These are phyloP conservation scores for Dalbergia cultrata DNA, from an alignment of 306 rosid genomes.

Conservation along the genomic window DNA sequence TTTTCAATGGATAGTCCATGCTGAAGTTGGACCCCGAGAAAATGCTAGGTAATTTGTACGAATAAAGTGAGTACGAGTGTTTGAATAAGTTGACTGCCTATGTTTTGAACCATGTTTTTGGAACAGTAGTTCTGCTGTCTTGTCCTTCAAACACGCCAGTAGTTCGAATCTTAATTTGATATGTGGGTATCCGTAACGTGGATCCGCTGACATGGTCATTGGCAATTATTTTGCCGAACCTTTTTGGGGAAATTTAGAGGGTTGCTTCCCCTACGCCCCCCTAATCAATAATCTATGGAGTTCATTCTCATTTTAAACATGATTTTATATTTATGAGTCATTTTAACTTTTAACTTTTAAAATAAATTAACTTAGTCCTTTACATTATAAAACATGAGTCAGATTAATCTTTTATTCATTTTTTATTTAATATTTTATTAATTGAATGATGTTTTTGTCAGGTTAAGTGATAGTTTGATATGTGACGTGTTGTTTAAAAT, in stretches of 20 bases:
- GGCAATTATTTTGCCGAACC: slow-evolving; percentile 12
- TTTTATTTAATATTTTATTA: too few relatives aligned
- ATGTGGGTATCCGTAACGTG: neutral
- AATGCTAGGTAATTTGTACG: slow-evolving; percentile 41
- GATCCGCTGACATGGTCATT: slow-evolving; percentile 43
- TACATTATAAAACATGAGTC: too few relatives aligned
- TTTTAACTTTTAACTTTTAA: too few relatives aligned
- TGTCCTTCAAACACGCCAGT: slow-evolving; percentile 54
- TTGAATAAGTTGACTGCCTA: slow-evolving; percentile 46
- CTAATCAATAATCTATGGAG: too few relatives aligned
- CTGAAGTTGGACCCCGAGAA: slow-evolving; percentile 39
- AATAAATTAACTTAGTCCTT: too few relatives aligned
- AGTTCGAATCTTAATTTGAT: neutral
- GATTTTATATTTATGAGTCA: too few relatives aligned
- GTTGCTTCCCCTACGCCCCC: slow-evolving; percentile 30
- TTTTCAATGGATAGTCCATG: slow-evolving; percentile 49
- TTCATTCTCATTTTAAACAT: rapidly evolving
- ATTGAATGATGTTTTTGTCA: too few relatives aligned
- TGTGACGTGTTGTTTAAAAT: too few relatives aligned
- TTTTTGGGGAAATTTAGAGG: slow-evolving; percentile 36
- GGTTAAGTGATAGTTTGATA: too few relatives aligned
- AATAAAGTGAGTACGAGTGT: slow-evolving; percentile 37
- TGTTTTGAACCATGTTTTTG: neutral
- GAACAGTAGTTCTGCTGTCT: neutral
- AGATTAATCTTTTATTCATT: rapidly evolving